phyloP scores from a whole-genome alignment of 768 basidiomycete species.

The Tylopilus sp. region DNA sequence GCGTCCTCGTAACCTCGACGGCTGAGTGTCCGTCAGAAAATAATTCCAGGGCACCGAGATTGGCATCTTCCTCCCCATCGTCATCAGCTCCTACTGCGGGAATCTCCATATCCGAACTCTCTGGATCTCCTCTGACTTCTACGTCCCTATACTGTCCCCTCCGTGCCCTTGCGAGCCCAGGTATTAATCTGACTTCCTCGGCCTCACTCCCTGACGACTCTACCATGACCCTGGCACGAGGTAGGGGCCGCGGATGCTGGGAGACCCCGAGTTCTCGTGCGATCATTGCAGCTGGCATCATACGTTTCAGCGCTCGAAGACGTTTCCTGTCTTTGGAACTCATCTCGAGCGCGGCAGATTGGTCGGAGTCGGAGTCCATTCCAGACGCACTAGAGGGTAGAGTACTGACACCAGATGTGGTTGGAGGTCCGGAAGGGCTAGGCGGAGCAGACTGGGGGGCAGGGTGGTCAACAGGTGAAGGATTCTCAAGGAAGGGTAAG shows the following conservation, averaged over 20 bases:
- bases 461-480: slow-evolving; percentile 4
- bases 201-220: slow-evolving; percentile 31
- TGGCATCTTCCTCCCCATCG: neutral
- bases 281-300: slow-evolving; percentile 58
- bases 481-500: neutral
- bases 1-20: slow-evolving; percentile 23
- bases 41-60: neutral
- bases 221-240: slow-evolving; percentile 3
- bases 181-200: slow-evolving; percentile 41
- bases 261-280: slow-evolving; percentile 28
- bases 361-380: slow-evolving; percentile 19
- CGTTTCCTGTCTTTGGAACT: slow-evolving; percentile 33
- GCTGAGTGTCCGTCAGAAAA: slow-evolving; percentile 15
- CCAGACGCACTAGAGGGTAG: slow-evolving; percentile 16
- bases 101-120: slow-evolving; percentile 48
- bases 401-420: slow-evolving; percentile 18
- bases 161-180: slow-evolving; percentile 50
- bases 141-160: slow-evolving; percentile 32
- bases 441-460: slow-evolving; percentile 6
- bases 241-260: slow-evolving; percentile 9
- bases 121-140: slow-evolving; percentile 59
- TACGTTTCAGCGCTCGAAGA: slow-evolving; percentile 39
- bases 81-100: neutral
- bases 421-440: slow-evolving; percentile 14
- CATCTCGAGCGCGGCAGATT: slow-evolving; percentile 15